Evolutionary conservation across 345 rosid species (phyloP), one percentile per base, ranked within the genome.

Genomic region (Litchi chinensis): DNA sequence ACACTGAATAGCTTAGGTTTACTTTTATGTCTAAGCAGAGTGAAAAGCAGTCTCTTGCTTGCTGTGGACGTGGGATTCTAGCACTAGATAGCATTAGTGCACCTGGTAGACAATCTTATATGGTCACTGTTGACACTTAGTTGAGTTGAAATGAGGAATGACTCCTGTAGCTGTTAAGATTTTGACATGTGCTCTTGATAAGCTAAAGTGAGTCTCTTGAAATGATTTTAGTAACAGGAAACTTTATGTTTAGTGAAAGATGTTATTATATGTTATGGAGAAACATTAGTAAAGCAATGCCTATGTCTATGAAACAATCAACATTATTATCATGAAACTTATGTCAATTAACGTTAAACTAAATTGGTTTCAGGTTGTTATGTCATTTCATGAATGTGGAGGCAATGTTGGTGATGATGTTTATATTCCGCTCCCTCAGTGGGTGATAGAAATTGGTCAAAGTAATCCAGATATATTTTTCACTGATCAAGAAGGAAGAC

Each of bases 321-420:
- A 43, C 22, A 62, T 39, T 64, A 18, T 50, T 56, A 50, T 48
- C 63, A 79, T 70, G 65, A 22, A 56, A 12, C 39, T 68, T 46
- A 19, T 46, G 21, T 22, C 19, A 41, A 24, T 50, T 22, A 37
- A 44, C 62, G 43, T 68, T 69, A 65, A 70, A 56, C 44, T 70
- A 5, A 75, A 62, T 57, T 83, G 75, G 70, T 59, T 48, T 57
- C 89, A 96, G 98, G 98, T 91, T 81, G 97, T 96, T 57, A 87
- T 96, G 98, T 96, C 99, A 21, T 94, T 96, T 82, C 98, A 96
- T 67, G 98, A 94, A 83, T 94, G 98, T 84, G 99, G 99, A 67
- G 98, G 98, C 85, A 94, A 94, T 83, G 90, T 94, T 75, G 97
- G 98, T 64, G 98, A 96, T 86, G 98, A 96, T 85, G 98, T 91